A percentile compares a stretch with the other conserved stretches of the same genome.
Conservation (phyloP, 2,329 filamentous ascomycete species). For the Ceratocystis colombiana region DNA sequence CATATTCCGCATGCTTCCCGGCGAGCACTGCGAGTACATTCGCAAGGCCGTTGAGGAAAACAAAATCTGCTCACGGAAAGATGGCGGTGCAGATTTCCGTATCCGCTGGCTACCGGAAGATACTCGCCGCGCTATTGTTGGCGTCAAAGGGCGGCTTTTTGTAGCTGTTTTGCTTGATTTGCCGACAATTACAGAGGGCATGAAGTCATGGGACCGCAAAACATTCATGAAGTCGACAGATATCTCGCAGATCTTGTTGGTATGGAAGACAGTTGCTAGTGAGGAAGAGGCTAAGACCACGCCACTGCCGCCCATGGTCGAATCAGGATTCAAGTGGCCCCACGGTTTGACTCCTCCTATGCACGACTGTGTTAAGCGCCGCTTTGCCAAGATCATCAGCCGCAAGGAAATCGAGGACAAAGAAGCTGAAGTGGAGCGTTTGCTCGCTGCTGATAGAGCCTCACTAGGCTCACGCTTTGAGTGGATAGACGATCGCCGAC, state of each 20-base stretch:
- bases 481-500: conserved; percentile 46
- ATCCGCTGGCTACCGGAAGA: conserved; percentile 71
- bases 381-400: conserved; percentile 73
- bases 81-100: conserved; percentile 65
- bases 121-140: conserved; percentile 61
- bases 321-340: conserved; percentile 61
- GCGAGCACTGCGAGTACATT: conserved; percentile 76
- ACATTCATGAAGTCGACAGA: conserved; percentile 83
- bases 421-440: conserved; percentile 64
- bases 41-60: conserved; percentile 64
- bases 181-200: conserved; percentile 72
- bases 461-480: conserved; percentile 53
- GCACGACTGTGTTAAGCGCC: conserved; percentile 70
- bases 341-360: conserved; percentile 83
- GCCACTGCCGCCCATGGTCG: conserved; percentile 62
- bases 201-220: conserved; percentile 80
- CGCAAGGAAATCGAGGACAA: conserved; percentile 78
- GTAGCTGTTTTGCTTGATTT: conserved; percentile 73
- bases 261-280: conserved; percentile 56
- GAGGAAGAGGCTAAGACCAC: conserved; percentile 56
- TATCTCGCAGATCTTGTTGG: conserved; percentile 78
- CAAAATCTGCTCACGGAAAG: conserved; percentile 56
- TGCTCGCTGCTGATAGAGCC: conserved; percentile 59
- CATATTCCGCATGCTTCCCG: conserved; percentile 76
- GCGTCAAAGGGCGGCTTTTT: conserved; percentile 59